Evolutionary conservation across 495 filamentous ascomycete genomes (phyloP).

Genomic region (Penicillium malachiteum): DNA sequence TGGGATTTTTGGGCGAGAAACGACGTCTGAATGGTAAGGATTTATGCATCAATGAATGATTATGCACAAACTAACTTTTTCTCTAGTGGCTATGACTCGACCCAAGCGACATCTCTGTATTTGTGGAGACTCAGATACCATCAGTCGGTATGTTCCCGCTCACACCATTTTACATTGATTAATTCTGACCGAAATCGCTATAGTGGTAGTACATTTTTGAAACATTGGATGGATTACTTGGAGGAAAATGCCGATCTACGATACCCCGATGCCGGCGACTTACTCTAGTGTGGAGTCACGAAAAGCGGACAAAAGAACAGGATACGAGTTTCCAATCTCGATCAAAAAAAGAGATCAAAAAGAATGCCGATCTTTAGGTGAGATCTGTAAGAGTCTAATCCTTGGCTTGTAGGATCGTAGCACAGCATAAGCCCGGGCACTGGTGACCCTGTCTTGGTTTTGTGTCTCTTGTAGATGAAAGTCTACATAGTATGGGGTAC

Average conservation of each 20-base stretch:
- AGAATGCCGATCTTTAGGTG: too few relatives aligned
- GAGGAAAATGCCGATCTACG: constrained; percentile 82
- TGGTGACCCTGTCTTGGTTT: too few relatives aligned
- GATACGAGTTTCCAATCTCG: too few relatives aligned
- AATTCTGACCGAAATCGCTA: background rate
- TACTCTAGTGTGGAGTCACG: constrained; percentile 31
- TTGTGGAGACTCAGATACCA: constrained; percentile 91
- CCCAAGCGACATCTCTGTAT: constrained; percentile 87
- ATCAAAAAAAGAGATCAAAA: too few relatives aligned
- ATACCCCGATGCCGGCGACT: constrained; percentile 69
- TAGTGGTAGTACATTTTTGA: constrained; percentile 79
- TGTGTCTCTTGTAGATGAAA: too few relatives aligned
- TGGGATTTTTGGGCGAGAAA: constrained; percentile 94
- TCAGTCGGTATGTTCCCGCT: constrained; percentile 64
- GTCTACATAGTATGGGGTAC: too few relatives aligned
- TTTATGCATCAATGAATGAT: background rate
- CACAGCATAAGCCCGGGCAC: too few relatives aligned
- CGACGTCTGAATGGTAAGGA: constrained; percentile 78
- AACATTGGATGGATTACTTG: constrained; percentile 83
- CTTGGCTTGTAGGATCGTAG: too few relatives aligned
- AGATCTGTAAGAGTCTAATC: too few relatives aligned
- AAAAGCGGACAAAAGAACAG: too few relatives aligned
- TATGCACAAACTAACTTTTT: background rate
- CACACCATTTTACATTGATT: too few relatives aligned
- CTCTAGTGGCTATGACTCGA: constrained; percentile 86